Conservation (phyloP, 2,329 filamentous ascomycete species). For the Colletotrichum tofieldiae region DNA sequence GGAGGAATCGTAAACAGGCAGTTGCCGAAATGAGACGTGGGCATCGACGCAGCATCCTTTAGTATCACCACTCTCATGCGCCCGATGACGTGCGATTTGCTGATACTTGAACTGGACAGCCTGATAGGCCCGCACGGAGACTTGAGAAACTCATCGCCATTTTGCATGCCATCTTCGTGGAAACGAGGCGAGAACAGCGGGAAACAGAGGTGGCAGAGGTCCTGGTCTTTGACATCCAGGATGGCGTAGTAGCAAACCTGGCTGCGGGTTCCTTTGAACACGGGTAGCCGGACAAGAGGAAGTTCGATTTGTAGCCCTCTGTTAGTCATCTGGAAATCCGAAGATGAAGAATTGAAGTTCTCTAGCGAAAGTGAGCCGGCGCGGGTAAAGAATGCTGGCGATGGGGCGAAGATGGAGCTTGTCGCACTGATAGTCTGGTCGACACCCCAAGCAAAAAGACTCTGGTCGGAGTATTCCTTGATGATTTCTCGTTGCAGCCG, state of each 20-base stretch:
- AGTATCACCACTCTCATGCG: not conserved
- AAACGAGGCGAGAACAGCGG: not conserved
- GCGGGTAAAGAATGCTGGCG: too few relatives aligned
- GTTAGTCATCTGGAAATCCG: too few relatives aligned
- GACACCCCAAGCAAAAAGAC: slow-evolving; percentile 40
- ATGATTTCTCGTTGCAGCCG: slow-evolving; percentile 49
- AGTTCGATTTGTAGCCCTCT: too few relatives aligned
- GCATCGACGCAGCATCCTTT: not conserved
- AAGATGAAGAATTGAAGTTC: too few relatives aligned
- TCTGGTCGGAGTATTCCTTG: slow-evolving; percentile 29
- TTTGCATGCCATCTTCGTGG: not conserved
- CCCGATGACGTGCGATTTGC: not conserved
- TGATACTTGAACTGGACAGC: not conserved
- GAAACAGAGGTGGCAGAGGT: too few relatives aligned
- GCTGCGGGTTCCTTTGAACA: too few relatives aligned
- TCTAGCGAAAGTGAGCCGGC: not conserved
- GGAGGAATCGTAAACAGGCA: too few relatives aligned
- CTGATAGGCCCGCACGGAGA: not conserved
- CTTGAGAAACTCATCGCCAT: not conserved
- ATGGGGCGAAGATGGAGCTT: too few relatives aligned
- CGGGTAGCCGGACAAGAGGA: too few relatives aligned
- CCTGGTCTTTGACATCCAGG: too few relatives aligned
- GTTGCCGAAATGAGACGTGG: not conserved
- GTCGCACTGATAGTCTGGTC: not conserved
- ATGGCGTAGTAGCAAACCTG: too few relatives aligned